These are phyloP conservation scores for Tulasnella sp. DNA, from an alignment of 768 basidiomycete genomes.

Conservation along the genomic window DNA sequence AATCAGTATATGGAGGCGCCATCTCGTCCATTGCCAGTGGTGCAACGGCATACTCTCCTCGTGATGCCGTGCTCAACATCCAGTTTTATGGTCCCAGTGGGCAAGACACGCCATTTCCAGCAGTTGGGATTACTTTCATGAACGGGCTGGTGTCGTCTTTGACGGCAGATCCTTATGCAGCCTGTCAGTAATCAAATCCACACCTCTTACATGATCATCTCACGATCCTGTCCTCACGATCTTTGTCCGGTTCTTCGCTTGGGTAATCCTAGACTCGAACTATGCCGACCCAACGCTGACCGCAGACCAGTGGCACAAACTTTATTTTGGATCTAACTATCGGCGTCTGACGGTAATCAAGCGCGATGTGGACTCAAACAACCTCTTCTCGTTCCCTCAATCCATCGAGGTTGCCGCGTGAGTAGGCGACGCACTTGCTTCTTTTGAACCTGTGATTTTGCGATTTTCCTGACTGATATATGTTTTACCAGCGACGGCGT, in stretches of 20 bases:
- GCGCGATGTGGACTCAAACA: background rate
- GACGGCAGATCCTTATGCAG: conserved; percentile 15
- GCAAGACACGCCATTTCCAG: conserved; percentile 34
- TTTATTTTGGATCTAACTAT: background rate
- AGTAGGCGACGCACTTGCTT: no score
- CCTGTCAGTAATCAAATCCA: no score
- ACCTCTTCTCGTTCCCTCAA: background rate
- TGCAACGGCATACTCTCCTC: conserved; percentile 38
- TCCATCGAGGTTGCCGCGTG: background rate
- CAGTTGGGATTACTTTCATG: conserved; percentile 35
- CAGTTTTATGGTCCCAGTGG: conserved; percentile 39
- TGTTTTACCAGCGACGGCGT: no score
- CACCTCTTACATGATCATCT: background rate
- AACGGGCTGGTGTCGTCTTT: conserved; percentile 28
- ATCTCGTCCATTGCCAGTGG: conserved; percentile 34
- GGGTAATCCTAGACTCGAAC: conserved; percentile 31
- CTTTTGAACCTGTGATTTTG: no score
- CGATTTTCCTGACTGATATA: no score
- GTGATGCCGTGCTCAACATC: conserved; percentile 36
- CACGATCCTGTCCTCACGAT: no score
- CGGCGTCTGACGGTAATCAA: conserved; percentile 5
- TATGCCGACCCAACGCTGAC: conserved; percentile 36
- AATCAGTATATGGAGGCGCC: conserved; percentile 29
- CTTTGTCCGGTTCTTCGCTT: no score
- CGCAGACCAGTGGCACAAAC: conserved; percentile 26